These are phyloP conservation scores for Solanum sparsipilum DNA, from an alignment of 257 asterid species.

Conservation along the genomic window DNA sequence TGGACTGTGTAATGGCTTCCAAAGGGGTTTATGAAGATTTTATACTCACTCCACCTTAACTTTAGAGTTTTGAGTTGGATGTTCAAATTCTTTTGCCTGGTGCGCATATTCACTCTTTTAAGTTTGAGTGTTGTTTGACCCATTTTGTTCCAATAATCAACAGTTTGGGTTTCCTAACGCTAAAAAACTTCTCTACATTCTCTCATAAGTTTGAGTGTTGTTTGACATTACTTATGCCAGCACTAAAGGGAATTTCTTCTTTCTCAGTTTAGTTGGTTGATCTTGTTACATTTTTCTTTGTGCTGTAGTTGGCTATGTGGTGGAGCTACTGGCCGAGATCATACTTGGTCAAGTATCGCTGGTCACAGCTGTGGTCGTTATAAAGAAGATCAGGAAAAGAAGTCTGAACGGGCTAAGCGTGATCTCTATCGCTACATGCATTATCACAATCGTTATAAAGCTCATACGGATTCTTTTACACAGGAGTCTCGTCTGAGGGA, in stretches of 20 bases:
- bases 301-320: constrained; percentile 88
- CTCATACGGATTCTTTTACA: constrained; percentile 75
- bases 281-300: constrained; percentile 1
- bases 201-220: not conserved
- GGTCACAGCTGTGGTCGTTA: constrained; percentile 94
- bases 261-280: not conserved
- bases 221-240: not conserved
- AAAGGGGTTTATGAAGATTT: not conserved
- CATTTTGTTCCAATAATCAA: not conserved
- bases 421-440: constrained; percentile 86
- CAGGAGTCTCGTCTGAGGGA: constrained; percentile 69
- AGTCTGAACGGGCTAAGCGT: constrained; percentile 62
- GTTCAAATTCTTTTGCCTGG: not conserved
- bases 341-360: constrained; percentile 60
- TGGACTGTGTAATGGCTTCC: not conserved
- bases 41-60: not conserved
- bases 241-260: not conserved
- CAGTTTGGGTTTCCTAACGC: not conserved
- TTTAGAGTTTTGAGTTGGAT: not conserved
- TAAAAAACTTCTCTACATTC: not conserved
- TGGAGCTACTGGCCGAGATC: constrained; percentile 83
- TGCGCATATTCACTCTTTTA: not conserved
- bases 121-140: not conserved
- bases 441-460: constrained; percentile 84
- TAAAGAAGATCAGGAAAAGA: constrained; percentile 52